Conservation (phyloP, 306 rosid genomes). For the Boehmeria nivea region DNA sequence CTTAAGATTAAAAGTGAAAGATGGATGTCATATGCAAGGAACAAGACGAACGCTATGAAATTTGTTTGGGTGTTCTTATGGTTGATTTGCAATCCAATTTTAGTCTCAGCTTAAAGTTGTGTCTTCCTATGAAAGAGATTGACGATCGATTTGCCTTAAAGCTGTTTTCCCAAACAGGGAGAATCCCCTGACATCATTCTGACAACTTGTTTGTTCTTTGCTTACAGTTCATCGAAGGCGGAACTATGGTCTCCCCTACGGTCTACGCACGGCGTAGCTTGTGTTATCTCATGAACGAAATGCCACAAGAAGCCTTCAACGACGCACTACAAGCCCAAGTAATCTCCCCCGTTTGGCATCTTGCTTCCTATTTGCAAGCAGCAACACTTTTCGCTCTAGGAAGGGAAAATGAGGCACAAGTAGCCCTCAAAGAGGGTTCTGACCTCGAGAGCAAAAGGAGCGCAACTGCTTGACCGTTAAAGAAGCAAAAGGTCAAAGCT, state of each 20-base stretch:
- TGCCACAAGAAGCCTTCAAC: slow-evolving; percentile 75
- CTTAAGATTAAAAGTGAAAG: too few species aligned
- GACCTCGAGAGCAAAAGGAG: slow-evolving; percentile 58
- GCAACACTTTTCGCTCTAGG: slow-evolving; percentile 54
- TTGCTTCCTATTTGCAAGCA: slow-evolving; percentile 78
- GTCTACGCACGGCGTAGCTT: slow-evolving; percentile 90
- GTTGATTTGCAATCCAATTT: too few species aligned
- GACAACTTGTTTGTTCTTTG: slow-evolving; percentile 23
- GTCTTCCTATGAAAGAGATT: too few species aligned
- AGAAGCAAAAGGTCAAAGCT: slow-evolving; percentile 6
- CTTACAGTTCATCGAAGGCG: slow-evolving; percentile 75
- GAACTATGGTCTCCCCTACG: slow-evolving; percentile 89
- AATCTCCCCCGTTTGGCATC: slow-evolving; percentile 74
- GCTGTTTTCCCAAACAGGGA: too few species aligned
- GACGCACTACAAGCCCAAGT: slow-evolving; percentile 80
- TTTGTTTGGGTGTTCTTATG: too few species aligned
- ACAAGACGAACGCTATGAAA: too few species aligned
- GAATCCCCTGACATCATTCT: too few species aligned
- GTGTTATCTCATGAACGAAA: slow-evolving; percentile 56
- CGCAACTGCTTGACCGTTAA: slow-evolving; percentile 25
- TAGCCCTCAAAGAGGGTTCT: slow-evolving; percentile 74
- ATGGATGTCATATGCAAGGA: too few species aligned
- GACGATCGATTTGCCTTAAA: too few species aligned
- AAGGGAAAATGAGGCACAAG: slow-evolving; percentile 65
- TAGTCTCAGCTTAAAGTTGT: too few species aligned